A percentile compares a stretch with the other conserved stretches of the same genome.
phyloP scores from a whole-genome alignment of 805 yeast species.

The Maudiozyma serrabonitensis region DNA sequence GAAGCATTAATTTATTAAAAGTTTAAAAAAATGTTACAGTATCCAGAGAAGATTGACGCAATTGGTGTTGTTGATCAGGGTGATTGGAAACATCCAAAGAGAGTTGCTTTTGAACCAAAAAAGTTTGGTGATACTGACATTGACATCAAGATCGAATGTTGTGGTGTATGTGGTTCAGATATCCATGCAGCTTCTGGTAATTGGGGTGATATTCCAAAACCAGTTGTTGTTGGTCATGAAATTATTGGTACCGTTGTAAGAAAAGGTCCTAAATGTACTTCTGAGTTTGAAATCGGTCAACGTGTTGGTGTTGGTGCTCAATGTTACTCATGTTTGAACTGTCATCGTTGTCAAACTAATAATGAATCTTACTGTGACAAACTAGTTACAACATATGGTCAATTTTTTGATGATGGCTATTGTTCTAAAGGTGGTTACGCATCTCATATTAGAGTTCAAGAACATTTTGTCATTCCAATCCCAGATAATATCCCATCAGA shows the following conservation, averaged over 20 bases:
- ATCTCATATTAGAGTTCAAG: conserved; percentile 53
- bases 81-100: conserved; percentile 49
- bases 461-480: conserved; percentile 52
- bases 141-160: conserved; percentile 48
- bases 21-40: conserved; percentile 1
- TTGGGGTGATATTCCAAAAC: conserved; percentile 15
- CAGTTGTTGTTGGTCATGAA: conserved; percentile 60
- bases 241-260: conserved; percentile 49
- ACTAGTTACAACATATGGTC: conserved; percentile 39
- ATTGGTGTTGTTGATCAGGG: conserved; percentile 42
- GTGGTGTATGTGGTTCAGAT: conserved; percentile 65
- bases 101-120: conserved; percentile 42
- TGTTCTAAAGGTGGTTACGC: conserved; percentile 60
- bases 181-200: conserved; percentile 17
- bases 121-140: conserved; percentile 36
- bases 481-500: conserved; percentile 46
- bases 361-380: conserved; percentile 50
- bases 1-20: no score
- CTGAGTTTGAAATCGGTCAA: conserved; percentile 50
- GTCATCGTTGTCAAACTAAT: conserved; percentile 46
- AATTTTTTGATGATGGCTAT: conserved; percentile 37
- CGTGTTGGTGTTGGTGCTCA: conserved; percentile 78
- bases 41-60: conserved; percentile 45
- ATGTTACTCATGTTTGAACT: conserved; percentile 48
- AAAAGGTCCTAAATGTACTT: conserved; percentile 46